Evolutionary conservation across 805 yeast genomes (phyloP), one percentile per base, ranked within the genome.

Genomic region (Hanseniaspora thailandica): DNA sequence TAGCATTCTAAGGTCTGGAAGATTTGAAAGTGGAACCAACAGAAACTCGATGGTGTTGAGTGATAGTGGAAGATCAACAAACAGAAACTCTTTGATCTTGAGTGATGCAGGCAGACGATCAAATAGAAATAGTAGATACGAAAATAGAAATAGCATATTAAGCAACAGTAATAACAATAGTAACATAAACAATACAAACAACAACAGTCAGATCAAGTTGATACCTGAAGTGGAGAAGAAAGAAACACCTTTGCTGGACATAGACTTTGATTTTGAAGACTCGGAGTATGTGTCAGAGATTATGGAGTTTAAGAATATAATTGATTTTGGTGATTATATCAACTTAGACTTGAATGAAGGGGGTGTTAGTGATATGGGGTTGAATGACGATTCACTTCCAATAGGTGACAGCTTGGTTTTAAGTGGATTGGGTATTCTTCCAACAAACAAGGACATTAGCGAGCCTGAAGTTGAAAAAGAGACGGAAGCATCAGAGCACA

Each of bases 311-410:
- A 73, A 75, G 5, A 72, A 69, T 44, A 66, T 70, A 48, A 71
- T 74, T 26, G 70, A 73, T 57, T 74, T 74, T 59, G 77, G 75
- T 5, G 75, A 68, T 23, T 74, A 67, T 31, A 55, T 71, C 22
- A 66, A 70, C 25, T 55, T 71, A 28, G 67, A 65, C 45, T 56
- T 69, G 22, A 69, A 68, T 49, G 30, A 63, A 25, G 25, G 34
- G 9, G 4, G 36, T 13, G 22, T 10, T 9, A 22, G 12, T 30
- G 52, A 47, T 23, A 13, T 26, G 5, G 23, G 9, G 15, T 3
- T 41, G 6, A 25, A 25, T 3, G 39, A 26, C 23, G 28, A 19
- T n/a, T 20, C n/a, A 4, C 25, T 17, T 17, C 20, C 34, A 6
- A 19, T 15, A 4, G 28, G 20, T 3, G 31, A 28, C 17, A 43